Base-by-base conservation (phyloP, 768 basidiomycete genomes). In the Paxillus ammoniavirescens region DNA sequence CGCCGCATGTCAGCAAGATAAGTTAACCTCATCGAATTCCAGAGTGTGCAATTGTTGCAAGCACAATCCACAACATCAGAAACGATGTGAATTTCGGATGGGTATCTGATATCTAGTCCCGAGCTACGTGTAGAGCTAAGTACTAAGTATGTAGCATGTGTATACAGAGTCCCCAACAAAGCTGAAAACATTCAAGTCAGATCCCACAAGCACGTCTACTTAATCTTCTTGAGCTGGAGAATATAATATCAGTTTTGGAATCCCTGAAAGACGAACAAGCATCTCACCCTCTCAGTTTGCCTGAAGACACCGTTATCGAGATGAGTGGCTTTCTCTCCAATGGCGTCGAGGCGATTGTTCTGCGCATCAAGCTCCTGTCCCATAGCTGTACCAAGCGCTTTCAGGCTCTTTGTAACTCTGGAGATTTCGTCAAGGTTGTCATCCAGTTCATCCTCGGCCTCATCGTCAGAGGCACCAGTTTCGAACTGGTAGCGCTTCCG, bases 381-480 rank as follows among this genome's bases (percentile, higher is more conserved):
- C 87, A 92, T 93, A 4, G 89, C 84, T 56, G 77, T 78, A 6
- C 89, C 91, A 17, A 95, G 74, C 3, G 84, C 82, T 71, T 89
- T 91, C 55, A 97, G 77, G 43, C 83, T 77, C 73, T 86, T 89
- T 2, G 90, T 83, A 48, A 87, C 82, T 47, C 84, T 85, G 35
- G 82, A 74, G 54, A 96, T 89, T 70, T 96, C 93, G 66, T 91
- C 85, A 23, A 99, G 74, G 68, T 98, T 98, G 58, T 81, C 83
- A 63, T 98, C 96, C 36, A 99, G 64, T 72, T 98, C 94, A 61
- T 98, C 89, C 73, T 99, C 96, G 1, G 96, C 60, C 71, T 95
- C 93, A 61, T 98, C 94, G 64, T 99, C 96, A 6, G 89, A 91
- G 3, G 80, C 91, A 36, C 83, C 89, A 26, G 84, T 84, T 61